Conservation (phyloP, 1,139 yeast species). For the Spathaspora sp. region DNA sequence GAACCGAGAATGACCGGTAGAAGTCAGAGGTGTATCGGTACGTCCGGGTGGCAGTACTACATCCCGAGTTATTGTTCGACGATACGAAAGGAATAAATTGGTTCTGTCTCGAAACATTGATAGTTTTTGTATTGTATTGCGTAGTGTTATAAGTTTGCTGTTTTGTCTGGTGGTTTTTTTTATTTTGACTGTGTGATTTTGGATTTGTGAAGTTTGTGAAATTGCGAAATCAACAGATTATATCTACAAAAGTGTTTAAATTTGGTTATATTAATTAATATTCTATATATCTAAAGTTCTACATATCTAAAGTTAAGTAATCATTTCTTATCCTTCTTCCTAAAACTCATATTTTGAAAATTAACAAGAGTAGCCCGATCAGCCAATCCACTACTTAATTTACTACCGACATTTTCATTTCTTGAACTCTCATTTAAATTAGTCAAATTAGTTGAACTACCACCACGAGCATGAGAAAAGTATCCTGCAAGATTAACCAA, state of each 20-base stretch:
- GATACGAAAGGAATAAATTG: slow-evolving; percentile 65
- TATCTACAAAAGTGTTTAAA: no score
- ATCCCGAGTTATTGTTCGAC: slow-evolving; percentile 65
- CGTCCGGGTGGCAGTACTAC: background rate
- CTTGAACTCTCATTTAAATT: slow-evolving; percentile 7
- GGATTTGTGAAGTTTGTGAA: no score
- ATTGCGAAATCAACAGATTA: no score
- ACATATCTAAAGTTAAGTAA: no score
- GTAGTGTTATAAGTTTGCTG: no score
- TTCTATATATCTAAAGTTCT: no score
- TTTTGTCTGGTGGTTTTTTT: background rate
- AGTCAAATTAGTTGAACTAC: slow-evolving; percentile 11
- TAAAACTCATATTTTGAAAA: slow-evolving; percentile 30
- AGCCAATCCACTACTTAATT: slow-evolving; percentile 34
- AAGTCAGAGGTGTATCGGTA: slow-evolving; percentile 5
- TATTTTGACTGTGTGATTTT: background rate
- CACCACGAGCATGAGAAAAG: slow-evolving; percentile 13
- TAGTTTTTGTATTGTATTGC: no score
- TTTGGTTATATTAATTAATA: no score
- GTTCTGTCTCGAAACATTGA: slow-evolving; percentile 74
- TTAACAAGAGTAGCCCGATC: slow-evolving; percentile 22
- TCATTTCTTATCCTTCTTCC: slow-evolving; percentile 20
- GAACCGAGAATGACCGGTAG: slow-evolving; percentile 19
- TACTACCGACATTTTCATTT: slow-evolving; percentile 12
- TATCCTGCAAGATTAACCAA: slow-evolving; percentile 19